Evolutionary conservation across 2,329 filamentous ascomycete genomes (phyloP).

Genomic region (Claviceps sp.): DNA sequence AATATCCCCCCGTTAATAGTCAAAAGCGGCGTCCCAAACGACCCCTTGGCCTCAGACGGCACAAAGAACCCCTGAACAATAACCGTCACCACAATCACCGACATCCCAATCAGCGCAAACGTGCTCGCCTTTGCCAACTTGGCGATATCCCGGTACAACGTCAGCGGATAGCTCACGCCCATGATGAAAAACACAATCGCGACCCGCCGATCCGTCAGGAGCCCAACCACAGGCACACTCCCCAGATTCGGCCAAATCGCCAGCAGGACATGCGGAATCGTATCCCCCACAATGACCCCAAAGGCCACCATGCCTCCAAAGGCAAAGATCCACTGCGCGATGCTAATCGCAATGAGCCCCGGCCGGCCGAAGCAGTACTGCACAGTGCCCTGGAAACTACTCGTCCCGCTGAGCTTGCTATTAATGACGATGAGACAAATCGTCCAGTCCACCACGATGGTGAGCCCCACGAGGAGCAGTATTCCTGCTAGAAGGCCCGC

Average conservation of each 20-base stretch:
- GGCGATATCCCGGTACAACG: conserved; percentile 89
- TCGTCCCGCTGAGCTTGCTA: conserved; percentile 86
- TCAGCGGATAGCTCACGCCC: conserved; percentile 79
- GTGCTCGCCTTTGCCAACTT: conserved; percentile 97
- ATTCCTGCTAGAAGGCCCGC: conserved; percentile 75
- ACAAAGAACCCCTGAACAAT: conserved; percentile 70
- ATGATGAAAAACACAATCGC: conserved; percentile 82
- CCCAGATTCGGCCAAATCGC: conserved; percentile 68
- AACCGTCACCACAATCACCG: conserved; percentile 77
- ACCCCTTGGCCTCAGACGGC: conserved; percentile 56
- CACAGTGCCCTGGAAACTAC: conserved; percentile 91
- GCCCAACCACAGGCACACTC: conserved; percentile 62
- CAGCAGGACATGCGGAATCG: conserved; percentile 77
- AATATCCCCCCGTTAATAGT: conserved; percentile 82
- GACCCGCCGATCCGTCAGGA: conserved; percentile 67
- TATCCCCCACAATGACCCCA: conserved; percentile 92
- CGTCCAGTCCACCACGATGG: conserved; percentile 87
- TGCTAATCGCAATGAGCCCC: conserved; percentile 72
- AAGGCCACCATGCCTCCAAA: conserved; percentile 99
- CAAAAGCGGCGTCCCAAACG: conserved; percentile 54
- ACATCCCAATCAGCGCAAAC: conserved; percentile 84
- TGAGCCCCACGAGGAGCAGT: conserved; percentile 63
- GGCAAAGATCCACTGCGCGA: conserved; percentile 96
- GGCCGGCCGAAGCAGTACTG: conserved; percentile 85
- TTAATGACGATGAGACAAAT: conserved; percentile 95